Evolutionary conservation across 768 basidiomycete genomes (phyloP).

Genomic region (Lactifluus hygrophoroides): DNA sequence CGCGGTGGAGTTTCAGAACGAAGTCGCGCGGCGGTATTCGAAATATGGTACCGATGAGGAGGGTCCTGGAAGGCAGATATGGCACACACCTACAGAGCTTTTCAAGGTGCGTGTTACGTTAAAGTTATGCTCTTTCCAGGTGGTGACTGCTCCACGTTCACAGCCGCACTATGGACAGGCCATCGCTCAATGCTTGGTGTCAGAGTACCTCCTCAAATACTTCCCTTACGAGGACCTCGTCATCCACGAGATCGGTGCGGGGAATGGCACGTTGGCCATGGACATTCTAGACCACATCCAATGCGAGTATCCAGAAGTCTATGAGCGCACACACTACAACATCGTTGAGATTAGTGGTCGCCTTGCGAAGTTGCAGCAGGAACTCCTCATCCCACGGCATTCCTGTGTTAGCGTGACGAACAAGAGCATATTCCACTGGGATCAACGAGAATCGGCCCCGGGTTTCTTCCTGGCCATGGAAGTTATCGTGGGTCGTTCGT

Average conservation of each 20-base stretch:
- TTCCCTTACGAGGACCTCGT: slow-evolving; percentile 95
- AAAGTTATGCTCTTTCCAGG: background rate
- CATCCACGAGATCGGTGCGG: slow-evolving; percentile 96
- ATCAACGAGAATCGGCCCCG: slow-evolving; percentile 61
- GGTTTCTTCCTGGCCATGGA: slow-evolving; percentile 95
- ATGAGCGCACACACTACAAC: slow-evolving; percentile 84
- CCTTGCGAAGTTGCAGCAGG: slow-evolving; percentile 62
- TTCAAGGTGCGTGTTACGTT: slow-evolving; percentile 65
- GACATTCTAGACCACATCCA: slow-evolving; percentile 80
- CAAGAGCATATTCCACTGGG: slow-evolving; percentile 83
- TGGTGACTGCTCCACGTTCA: slow-evolving; percentile 6
- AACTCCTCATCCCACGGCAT: slow-evolving; percentile 53
- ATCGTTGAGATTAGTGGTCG: slow-evolving; percentile 91
- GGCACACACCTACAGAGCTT: slow-evolving; percentile 97
- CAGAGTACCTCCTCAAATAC: slow-evolving; percentile 88
- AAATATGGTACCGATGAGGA: slow-evolving; percentile 56
- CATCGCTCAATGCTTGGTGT: slow-evolving; percentile 79
- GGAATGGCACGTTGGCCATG: slow-evolving; percentile 90
- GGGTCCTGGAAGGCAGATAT: slow-evolving; percentile 81
- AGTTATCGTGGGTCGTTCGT: slow-evolving; percentile 63
- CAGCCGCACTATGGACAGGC: slow-evolving; percentile 95
- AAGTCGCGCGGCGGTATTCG: slow-evolving; percentile 69
- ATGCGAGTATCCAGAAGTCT: slow-evolving; percentile 79
- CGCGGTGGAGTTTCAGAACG: slow-evolving; percentile 68
- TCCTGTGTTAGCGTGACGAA: slow-evolving; percentile 62